phyloP scores from a whole-genome alignment of 164 flowering plant genomes.

The Annona squamosa region DNA sequence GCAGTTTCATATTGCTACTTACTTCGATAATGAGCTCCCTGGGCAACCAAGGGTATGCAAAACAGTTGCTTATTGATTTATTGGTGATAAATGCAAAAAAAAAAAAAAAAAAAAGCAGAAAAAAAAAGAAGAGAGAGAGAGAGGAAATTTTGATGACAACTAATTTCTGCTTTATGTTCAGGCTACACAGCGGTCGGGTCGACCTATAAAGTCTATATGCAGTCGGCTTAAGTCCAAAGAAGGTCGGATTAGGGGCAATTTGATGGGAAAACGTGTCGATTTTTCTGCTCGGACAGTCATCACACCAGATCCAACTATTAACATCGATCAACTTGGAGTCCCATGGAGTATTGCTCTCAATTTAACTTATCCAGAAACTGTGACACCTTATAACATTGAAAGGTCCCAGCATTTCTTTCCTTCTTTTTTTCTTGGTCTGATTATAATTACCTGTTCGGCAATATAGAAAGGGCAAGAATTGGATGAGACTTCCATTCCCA shows the following conservation, averaged over 20 bases:
- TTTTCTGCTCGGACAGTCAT: conserved; percentile 99
- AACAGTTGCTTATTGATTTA: neutral
- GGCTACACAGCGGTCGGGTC: conserved; percentile 98
- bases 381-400: conserved; percentile 97
- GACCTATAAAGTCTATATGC: conserved; percentile 96
- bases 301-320: conserved; percentile 95
- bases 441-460: too few relatives aligned
- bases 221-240: conserved; percentile 98
- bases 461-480: too few relatives aligned
- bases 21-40: conserved; percentile 96
- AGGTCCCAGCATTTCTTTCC: conserved; percentile 33
- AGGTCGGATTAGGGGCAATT: conserved; percentile 94
- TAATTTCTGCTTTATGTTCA: conserved; percentile 16
- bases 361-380: conserved; percentile 96
- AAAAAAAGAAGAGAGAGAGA: conserved; percentile 33
- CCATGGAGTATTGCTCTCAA: conserved; percentile 99
- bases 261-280: conserved; percentile 99
- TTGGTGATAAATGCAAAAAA: too few relatives aligned
- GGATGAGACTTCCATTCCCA: too few relatives aligned
- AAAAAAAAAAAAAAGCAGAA: too few relatives aligned
- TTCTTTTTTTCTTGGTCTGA: too few relatives aligned
- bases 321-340: conserved; percentile 93
- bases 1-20: conserved; percentile 94
- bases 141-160: conserved; percentile 33
- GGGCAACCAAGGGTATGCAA: conserved; percentile 86